phyloP scores from a whole-genome alignment of 768 basidiomycete genomes.

The Suillus brevipes region DNA sequence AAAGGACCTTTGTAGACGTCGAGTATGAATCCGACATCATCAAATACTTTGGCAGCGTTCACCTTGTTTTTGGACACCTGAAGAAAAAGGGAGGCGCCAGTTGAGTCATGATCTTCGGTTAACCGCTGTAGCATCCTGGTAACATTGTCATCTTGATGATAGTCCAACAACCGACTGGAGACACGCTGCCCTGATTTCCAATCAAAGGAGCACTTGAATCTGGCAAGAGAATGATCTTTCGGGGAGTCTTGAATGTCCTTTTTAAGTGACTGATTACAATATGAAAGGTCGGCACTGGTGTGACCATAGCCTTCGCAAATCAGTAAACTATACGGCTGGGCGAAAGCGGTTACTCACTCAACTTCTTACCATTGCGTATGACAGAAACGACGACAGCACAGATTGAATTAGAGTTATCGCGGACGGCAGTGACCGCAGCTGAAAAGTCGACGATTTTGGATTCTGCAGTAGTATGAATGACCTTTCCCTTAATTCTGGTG shows the following conservation, averaged over 20 bases:
- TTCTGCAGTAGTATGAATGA: background rate
- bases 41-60: background rate
- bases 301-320: background rate
- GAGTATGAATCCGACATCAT: background rate
- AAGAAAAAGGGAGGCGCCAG: background rate
- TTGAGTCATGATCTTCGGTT: background rate
- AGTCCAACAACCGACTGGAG: slow-evolving; percentile 2
- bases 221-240: background rate
- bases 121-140: background rate
- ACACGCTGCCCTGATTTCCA: background rate
- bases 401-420: background rate
- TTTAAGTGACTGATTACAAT: background rate
- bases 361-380: background rate
- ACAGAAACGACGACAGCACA: background rate
- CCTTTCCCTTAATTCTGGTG: background rate
- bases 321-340: background rate
- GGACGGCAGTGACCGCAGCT: background rate
- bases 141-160: background rate
- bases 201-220: background rate
- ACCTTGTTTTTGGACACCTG: no score
- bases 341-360: background rate
- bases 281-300: background rate
- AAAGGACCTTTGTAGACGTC: background rate
- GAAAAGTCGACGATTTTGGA: background rate
- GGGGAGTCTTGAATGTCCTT: background rate